Conservation (phyloP, 441 rosid genomes). For the Pelargonium cotyledonis region DNA sequence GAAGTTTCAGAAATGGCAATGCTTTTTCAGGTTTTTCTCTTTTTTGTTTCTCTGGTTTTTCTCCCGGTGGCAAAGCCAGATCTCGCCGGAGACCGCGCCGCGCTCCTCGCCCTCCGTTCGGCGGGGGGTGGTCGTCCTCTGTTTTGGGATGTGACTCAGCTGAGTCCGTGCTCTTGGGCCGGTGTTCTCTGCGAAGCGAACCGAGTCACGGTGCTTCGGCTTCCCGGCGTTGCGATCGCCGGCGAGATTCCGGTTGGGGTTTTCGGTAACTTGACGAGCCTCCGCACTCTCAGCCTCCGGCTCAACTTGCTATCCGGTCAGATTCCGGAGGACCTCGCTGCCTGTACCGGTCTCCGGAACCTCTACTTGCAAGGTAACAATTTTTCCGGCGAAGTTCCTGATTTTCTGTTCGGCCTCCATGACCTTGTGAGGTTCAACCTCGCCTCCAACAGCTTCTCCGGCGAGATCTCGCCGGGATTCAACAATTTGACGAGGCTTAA, state of each 20-base stretch:
- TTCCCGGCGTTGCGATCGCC: constrained; percentile 69
- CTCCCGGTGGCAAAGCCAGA: constrained; percentile 36
- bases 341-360: constrained; percentile 49
- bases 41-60: constrained; percentile 2
- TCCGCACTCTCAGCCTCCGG: constrained; percentile 79
- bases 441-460: constrained; percentile 56
- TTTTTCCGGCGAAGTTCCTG: constrained; percentile 78
- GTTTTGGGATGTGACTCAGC: constrained; percentile 53
- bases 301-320: constrained; percentile 53
- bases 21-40: background rate
- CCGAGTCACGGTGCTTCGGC: constrained; percentile 59
- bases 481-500: constrained; percentile 62
- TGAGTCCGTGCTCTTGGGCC: constrained; percentile 65
- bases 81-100: constrained; percentile 63
- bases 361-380: constrained; percentile 69
- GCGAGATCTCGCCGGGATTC: constrained; percentile 49
- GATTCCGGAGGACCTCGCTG: constrained; percentile 74
- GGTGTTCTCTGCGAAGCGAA: constrained; percentile 60
- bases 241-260: constrained; percentile 59
- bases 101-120: constrained; percentile 67
- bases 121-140: constrained; percentile 73
- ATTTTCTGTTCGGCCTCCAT: constrained; percentile 45
- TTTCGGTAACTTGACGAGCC: constrained; percentile 58
- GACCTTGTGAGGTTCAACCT: constrained; percentile 61
- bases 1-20: background rate